Base-by-base conservation (phyloP, 495 filamentous ascomycete genomes). In the Articulospora tetracladia region DNA sequence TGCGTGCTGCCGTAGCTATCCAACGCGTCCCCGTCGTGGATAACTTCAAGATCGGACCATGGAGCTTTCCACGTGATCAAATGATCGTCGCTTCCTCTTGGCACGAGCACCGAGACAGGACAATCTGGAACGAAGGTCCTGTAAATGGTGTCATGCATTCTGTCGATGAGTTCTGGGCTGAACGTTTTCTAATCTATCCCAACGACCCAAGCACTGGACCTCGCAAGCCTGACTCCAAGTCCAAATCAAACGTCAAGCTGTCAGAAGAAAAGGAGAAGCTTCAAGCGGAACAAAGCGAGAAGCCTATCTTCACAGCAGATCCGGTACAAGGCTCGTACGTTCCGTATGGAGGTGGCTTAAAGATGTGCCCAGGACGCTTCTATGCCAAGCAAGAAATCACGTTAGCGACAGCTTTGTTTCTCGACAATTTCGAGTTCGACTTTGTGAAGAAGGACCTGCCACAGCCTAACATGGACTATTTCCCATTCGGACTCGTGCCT, bases 361-460 rank as follows among this genome's bases (percentile, higher is more conserved):
- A 73, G 15, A 72, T 76, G 1, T 78, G 78, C 47, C 78, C 82
- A 20, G 74, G 80, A 23, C 77, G 77, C 20, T 60, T 67, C 25
- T 78, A 83, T 54, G 78, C 76, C 0, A 78, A 83, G 67, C 68
- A 74, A 51, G 70, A 80, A 57, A 76, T 81, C 13, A 56, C 85
- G 39, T 60, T 73, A 12, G 72, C 78, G 6, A 36, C 32, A 17
- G 72, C 69, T 19, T n/a, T 67, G 13, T 54, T 74, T 15, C 41
- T 71, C 17, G 51, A 48, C 0, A 55, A 58, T n/a, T 74, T 67
- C 53, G 72, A 74, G 24, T 20, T 74, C 20, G 68, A 73, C 53
- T 49, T 74, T 12, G 25, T 49, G 23, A 26, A 2, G 20, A 52
- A 53, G 19, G 57, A 53, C 32, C 15, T 53, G 41, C 39, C 41